A percentile compares a stretch with the other conserved stretches of the same genome.
These are phyloP conservation scores for Fragilaria crotonensis DNA, from an alignment of 108 stramenopile genomes.

Conservation along the genomic window DNA sequence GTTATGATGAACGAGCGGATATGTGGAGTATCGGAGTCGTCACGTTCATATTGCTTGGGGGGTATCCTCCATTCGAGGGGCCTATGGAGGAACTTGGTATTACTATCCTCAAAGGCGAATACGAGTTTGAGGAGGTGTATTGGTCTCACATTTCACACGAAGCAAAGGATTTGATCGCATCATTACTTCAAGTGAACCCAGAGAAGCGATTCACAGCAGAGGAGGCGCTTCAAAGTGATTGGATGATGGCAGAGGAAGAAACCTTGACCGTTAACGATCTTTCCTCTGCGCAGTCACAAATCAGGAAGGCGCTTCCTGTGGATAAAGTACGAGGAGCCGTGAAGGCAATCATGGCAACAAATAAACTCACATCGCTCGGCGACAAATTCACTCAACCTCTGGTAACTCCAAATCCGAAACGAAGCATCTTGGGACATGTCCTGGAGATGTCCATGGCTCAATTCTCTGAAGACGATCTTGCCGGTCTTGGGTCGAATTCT, in stretches of 20 bases:
- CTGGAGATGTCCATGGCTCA: background rate
- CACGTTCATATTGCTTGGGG: slow-evolving; percentile 86
- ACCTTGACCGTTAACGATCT: slow-evolving; percentile 31
- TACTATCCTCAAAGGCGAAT: slow-evolving; percentile 42
- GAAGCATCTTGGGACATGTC: slow-evolving; percentile 1
- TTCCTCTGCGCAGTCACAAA: slow-evolving; percentile 23
- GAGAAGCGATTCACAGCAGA: slow-evolving; percentile 33
- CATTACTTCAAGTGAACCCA: slow-evolving; percentile 50
- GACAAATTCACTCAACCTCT: slow-evolving; percentile 12
- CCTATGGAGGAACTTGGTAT: slow-evolving; percentile 43
- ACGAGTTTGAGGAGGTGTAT: slow-evolving; percentile 64
- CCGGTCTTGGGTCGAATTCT: background rate
- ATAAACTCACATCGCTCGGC: slow-evolving; percentile 33
- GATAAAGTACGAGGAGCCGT: slow-evolving; percentile 23
- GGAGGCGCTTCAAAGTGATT: slow-evolving; percentile 33
- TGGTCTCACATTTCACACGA: slow-evolving; percentile 67
- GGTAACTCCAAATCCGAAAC: slow-evolving; percentile 1
- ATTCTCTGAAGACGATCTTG: background rate
- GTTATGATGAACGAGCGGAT: slow-evolving; percentile 66
- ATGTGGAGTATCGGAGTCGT: slow-evolving; percentile 97
- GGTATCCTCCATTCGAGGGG: slow-evolving; percentile 89
- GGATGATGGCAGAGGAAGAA: slow-evolving; percentile 54
- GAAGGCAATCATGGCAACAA: slow-evolving; percentile 26
- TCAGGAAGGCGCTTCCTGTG: slow-evolving; percentile 11
- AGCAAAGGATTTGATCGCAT: slow-evolving; percentile 76